Base-by-base conservation (phyloP, 352 stramenopile genomes). In the Globisporangium lucens region DNA sequence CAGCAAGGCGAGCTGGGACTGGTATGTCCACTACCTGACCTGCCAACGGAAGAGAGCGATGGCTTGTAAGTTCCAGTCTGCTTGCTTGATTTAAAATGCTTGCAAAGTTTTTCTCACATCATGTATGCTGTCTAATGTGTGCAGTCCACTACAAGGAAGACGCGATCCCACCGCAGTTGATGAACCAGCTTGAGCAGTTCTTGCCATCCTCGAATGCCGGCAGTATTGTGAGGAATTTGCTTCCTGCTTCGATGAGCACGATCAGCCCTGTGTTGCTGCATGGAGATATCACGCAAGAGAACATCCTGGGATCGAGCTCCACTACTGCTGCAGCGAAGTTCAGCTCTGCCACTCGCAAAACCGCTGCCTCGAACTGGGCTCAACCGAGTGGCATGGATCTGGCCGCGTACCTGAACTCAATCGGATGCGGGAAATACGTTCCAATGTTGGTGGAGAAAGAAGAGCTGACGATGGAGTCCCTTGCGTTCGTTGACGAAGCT, bases 241-340 rank as follows among this genome's bases (percentile, higher is more conserved):
- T 93, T 29, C 86, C 86, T 8, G 65, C 67, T 2, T 74, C 64
- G 5, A 53, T 56, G 1, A 66, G 24, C 1, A 64, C 73, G 17
- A 36, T 66, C 1, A 72, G 73, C 1, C 83, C 86, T 41, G 82
- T 91, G 62, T 72, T 95, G 20, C 73, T 96, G 24, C 88, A 96
- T 59, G 85, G 87, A 41, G 88, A 96, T 56, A 66, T 96, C 30
- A 96, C 88, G n/a, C 80, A 92, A 35, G 88, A 96, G 61, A 96
- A 96, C 60, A 83, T 96, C 41, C 70, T 96, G 13, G 88, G 88
- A 10, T 71, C 61, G 6, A 62, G 61, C 46, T 22, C 77, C n/a
- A 55, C 56, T 68, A 56, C 38, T 10, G 6, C 15, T 49, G 5
- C 17, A 24, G 7, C 17, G 17, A 51, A 12, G 17, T 47, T 4